These are phyloP conservation scores for Oenanthe sinensis DNA, from an alignment of 129 eudicot genomes.

Conservation along the genomic window DNA sequence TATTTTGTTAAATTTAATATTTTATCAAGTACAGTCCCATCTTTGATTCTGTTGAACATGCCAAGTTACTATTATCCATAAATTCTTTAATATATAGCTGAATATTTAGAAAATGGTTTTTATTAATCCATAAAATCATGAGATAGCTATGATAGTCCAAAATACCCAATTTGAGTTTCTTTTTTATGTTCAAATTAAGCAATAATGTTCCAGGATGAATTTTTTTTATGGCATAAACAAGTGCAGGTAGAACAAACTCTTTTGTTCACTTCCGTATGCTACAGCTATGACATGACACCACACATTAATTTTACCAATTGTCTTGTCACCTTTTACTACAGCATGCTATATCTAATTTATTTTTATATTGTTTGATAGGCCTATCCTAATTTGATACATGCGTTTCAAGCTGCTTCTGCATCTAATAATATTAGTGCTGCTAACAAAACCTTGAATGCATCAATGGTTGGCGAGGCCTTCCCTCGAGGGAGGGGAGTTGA, in stretches of 20 bases:
- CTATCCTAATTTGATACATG: conserved; percentile 67
- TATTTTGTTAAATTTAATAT: no score
- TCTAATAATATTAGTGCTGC: conserved; percentile 19
- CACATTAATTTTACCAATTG: neutral
- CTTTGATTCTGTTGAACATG: neutral
- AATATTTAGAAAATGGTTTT: neutral
- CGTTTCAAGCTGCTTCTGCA: conserved; percentile 62
- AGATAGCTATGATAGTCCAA: neutral
- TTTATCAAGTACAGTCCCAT: neutral
- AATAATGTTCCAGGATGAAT: neutral
- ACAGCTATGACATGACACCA: neutral
- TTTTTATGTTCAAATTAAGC: no score
- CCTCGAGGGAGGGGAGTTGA: conserved; percentile 84
- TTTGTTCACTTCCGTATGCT: neutral
- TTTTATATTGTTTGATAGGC: conserved; percentile 31
- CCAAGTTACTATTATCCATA: neutral
- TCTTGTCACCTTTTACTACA: neutral
- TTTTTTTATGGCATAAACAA: neutral
- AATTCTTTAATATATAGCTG: neutral
- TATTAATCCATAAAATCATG: neutral
- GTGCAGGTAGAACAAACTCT: neutral
- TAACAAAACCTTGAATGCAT: conserved; percentile 28
- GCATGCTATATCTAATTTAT: neutral
- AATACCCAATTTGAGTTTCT: neutral
- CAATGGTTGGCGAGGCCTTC: conserved; percentile 35